Evolutionary conservation across 495 filamentous ascomycete genomes (phyloP).

Genomic region (Talaromyces liani): DNA sequence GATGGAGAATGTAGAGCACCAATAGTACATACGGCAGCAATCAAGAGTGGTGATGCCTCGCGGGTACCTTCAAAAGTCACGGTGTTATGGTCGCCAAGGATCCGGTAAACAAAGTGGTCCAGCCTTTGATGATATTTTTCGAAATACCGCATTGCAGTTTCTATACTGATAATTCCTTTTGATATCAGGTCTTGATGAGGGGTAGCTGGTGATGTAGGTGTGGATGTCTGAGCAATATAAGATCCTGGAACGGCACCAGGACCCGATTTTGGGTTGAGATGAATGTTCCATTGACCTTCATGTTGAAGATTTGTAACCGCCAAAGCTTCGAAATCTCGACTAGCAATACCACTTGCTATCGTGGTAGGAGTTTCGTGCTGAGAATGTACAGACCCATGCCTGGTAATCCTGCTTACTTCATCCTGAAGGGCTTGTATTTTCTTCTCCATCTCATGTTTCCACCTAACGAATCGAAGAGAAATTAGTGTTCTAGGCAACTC

Average conservation of each 20-base stretch:
- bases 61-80: slow-evolving; percentile 1
- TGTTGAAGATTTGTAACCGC: background rate
- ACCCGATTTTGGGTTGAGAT: background rate
- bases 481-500: background rate
- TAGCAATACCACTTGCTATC: background rate
- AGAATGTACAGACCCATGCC: background rate
- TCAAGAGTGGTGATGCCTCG: slow-evolving; percentile 4
- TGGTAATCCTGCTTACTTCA: background rate
- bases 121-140: background rate
- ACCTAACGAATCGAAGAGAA: background rate
- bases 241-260: background rate
- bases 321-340: background rate
- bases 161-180: background rate
- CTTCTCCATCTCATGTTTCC: slow-evolving; percentile 1
- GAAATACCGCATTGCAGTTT: background rate
- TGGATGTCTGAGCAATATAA: background rate
- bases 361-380: background rate
- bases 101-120: background rate
- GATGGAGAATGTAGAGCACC: slow-evolving; percentile 3
- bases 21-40: slow-evolving; percentile 9
- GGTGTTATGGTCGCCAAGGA: background rate
- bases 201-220: background rate
- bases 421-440: slow-evolving; percentile 1
- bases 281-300: background rate
- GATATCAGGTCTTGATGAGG: background rate